Evolutionary conservation across 1,139 yeast genomes (phyloP), one percentile per base, ranked within the genome.

Genomic region (Geotrichum cucujoidarum): DNA sequence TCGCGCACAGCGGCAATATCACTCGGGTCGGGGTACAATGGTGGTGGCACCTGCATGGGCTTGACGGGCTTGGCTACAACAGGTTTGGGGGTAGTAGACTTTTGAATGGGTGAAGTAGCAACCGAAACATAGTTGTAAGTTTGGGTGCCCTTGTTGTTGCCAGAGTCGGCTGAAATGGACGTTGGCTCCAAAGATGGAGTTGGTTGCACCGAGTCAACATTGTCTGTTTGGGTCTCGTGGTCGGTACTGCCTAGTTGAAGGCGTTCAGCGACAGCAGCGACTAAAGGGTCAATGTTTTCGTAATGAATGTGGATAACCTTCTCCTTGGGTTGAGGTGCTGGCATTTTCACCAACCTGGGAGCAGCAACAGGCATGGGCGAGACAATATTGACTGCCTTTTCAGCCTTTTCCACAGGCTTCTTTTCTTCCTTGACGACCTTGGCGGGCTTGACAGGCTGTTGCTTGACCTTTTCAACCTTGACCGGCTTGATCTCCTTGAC

Each of bases 151-250:
- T 47, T 49, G 14, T 33, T 40, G 25, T 52, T 52, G 3, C 50
- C 50, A 18, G 34, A 38, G 30, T 52, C 53, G 1, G 50, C 49
- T 30, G 50, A 45, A 25, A 53, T 44, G 11, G 50, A 43, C 4
- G 42, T 38, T 18, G 53, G 48, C 10, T 40, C 48, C 5, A 43
- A 41, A 24, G 54, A 45, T 24, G 43, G 50, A 2, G 53, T 49
- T 40, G 42, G 53, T 38, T 25, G 43, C 16, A 37, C 37, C 16
- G 40, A 43, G 6, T 10, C 27, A 24, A 24, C 6, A 10, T 24
- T 10, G 24, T 57, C 59, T 10, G 61, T 58, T 41, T 59, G 61
- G 14, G 55, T 53, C 7, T 40, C 51, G 5, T 50, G 53, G 24
- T 53, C 54, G 18, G 47, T 48, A 10, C 46, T 52, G 3, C 42